Base-by-base conservation (phyloP, 345 rosid genomes). In the Zanthoxylum bungeanum region DNA sequence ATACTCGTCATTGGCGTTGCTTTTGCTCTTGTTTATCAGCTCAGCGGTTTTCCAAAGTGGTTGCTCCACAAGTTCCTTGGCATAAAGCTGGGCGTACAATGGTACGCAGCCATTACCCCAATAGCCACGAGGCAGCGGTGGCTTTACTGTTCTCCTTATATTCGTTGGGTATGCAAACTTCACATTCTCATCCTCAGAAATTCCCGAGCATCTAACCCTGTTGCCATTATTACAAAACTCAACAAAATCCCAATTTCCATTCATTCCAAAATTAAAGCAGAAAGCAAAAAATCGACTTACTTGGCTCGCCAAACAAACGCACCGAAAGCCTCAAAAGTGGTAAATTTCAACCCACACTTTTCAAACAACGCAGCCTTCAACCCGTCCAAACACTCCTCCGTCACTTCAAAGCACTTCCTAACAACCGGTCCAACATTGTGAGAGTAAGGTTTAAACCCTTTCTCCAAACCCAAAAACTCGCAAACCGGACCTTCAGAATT, bases 71-170 rank as follows among this genome's bases (percentile, higher is more conserved):
- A 93, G 82, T 19, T 89, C 87, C 27, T 51, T 76, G 50, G 90
- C 97, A 9, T 46, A 78, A 0, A 82, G 72, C 75, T 82, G 80
- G 66, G 85, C 91, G 33, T 88, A 88, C 86, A 88, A 81, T 3
- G 98, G 87, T 12, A 90, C 85, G 58, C 98, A 90, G 21, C 94
- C 96, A 9, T 89, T 93, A 68, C 97, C 98, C 94, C 93, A 89
- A 52, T 93, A 93, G 10, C 93, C 91, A 1, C 67, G 72, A 0
- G 96, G 96, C 33, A 93, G 71, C 3, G 92, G 86, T 31, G 97
- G 97, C 69, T 86, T 86, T 17, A 87, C 79, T 25, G 80, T 3
- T 62, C 80, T 91, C 73, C 91, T 73, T 1, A 89, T 83, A 42
- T 93, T 91, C 49, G 85, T 79, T 8, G 91, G 77, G 71, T 90